Evolutionary conservation across 2,329 filamentous ascomycete genomes (phyloP).

Genomic region (Exophiala spinifera): DNA sequence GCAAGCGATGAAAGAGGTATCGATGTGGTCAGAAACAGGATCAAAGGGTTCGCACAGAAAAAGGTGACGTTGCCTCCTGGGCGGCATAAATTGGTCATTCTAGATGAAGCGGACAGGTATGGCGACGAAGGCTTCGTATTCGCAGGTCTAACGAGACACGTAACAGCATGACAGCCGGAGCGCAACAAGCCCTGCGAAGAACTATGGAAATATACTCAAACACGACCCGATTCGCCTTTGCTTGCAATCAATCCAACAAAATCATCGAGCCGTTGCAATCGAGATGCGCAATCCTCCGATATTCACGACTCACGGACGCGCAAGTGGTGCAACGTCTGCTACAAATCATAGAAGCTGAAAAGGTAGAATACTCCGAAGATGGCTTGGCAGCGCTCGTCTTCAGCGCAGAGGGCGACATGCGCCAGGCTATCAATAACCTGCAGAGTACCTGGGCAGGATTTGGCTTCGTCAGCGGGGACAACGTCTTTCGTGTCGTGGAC

Average conservation of each 20-base stretch:
- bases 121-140: constrained; percentile 4
- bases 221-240: constrained; percentile 95
- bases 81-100: constrained; percentile 91
- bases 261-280: constrained; percentile 99
- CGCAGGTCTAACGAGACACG: constrained; percentile 8
- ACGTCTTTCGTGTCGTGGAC: constrained; percentile 97
- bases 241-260: constrained; percentile 98
- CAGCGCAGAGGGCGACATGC: constrained; percentile 96
- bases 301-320: constrained; percentile 84
- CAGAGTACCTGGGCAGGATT: constrained; percentile 92
- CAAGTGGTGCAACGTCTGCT: constrained; percentile 87
- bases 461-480: constrained; percentile 94
- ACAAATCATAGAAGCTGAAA: constrained; percentile 90
- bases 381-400: constrained; percentile 95
- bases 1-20: constrained; percentile 96
- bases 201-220: constrained; percentile 99
- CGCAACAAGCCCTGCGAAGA: constrained; percentile 87
- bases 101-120: constrained; percentile 89
- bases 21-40: constrained; percentile 93
- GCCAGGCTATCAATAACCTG: constrained; percentile 97
- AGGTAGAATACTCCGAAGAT: constrained; percentile 86
- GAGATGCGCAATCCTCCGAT: constrained; percentile 90
- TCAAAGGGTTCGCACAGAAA: constrained; percentile 98
- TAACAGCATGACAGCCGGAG: constrained; percentile 85
- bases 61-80: constrained; percentile 92